These are phyloP conservation scores for Pleurotus eryngii DNA, from an alignment of 768 basidiomycete species.

Conservation along the genomic window DNA sequence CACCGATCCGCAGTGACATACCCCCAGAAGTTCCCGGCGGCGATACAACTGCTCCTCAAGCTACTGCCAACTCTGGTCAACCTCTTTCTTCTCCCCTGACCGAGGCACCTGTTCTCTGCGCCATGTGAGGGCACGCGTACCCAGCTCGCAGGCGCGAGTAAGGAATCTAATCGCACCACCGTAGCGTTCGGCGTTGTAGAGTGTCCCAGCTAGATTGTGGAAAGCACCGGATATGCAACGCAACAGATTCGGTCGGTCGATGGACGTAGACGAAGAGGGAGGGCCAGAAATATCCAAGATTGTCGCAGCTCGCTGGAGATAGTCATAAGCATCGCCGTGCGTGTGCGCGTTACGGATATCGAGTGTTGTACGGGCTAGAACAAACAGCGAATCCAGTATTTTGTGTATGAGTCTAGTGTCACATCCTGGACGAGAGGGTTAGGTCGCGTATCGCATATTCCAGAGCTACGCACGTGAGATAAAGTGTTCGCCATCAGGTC, in stretches of 20 bases:
- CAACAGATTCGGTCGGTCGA: slow-evolving; percentile 48
- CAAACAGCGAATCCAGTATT: slow-evolving; percentile 53
- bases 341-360: slow-evolving; percentile 39
- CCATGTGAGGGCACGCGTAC: slow-evolving; percentile 40
- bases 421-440: slow-evolving; percentile 9
- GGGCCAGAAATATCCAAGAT: slow-evolving; percentile 23
- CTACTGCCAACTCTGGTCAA: slow-evolving; percentile 44
- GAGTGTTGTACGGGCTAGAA: slow-evolving; percentile 45
- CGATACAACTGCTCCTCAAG: slow-evolving; percentile 64
- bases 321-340: slow-evolving; percentile 41
- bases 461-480: slow-evolving; percentile 22
- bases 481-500: slow-evolving; percentile 26
- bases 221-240: slow-evolving; percentile 73
- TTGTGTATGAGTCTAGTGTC: slow-evolving; percentile 33
- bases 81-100: slow-evolving; percentile 25
- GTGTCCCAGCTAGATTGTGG: slow-evolving; percentile 62
- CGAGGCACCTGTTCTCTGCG: slow-evolving; percentile 14
- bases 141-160: slow-evolving; percentile 57
- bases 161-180: slow-evolving; percentile 69
- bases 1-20: slow-evolving; percentile 73
- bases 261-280: slow-evolving; percentile 9
- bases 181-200: slow-evolving; percentile 61
- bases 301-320: slow-evolving; percentile 40
- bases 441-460: not conserved
- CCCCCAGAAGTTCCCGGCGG: slow-evolving; percentile 79